phyloP scores from a whole-genome alignment of 2,329 filamentous ascomycete genomes.

The Aspergillus pseudotamarii region DNA sequence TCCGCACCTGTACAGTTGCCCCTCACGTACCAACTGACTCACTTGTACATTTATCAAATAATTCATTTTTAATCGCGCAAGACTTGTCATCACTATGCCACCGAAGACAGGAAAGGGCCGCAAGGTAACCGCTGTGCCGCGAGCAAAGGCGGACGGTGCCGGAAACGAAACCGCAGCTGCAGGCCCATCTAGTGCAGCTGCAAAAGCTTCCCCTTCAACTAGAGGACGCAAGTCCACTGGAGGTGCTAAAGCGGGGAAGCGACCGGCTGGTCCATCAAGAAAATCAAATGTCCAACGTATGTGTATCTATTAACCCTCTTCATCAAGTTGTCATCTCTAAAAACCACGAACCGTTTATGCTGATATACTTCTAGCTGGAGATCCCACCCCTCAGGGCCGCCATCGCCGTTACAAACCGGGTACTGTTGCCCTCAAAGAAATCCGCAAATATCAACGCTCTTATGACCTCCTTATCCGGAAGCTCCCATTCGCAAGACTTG shows the following conservation, averaged over 20 bases:
- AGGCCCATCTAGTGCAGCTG: slow-evolving; percentile 18
- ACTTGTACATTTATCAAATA: neutral
- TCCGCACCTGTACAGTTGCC: neutral
- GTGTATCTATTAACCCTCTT: slow-evolving; percentile 11
- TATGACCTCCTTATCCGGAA: slow-evolving; percentile 80
- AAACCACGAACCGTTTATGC: slow-evolving; percentile 1
- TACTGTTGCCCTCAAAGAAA: slow-evolving; percentile 87
- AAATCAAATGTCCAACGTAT: slow-evolving; percentile 44
- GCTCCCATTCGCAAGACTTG: slow-evolving; percentile 53
- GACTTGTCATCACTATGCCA: slow-evolving; percentile 26
- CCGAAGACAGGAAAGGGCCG: slow-evolving; percentile 30
- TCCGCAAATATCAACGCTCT: slow-evolving; percentile 84
- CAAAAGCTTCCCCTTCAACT: slow-evolving; percentile 8
- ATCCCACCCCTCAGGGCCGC: slow-evolving; percentile 68
- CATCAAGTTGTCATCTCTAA: neutral
- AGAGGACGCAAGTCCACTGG: slow-evolving; percentile 22
- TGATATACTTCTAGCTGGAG: slow-evolving; percentile 60
- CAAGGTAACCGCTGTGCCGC: slow-evolving; percentile 14
- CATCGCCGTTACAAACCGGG: slow-evolving; percentile 71
- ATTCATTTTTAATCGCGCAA: neutral
- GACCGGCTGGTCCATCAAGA: slow-evolving; percentile 24
- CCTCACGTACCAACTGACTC: neutral
- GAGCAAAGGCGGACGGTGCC: slow-evolving; percentile 8
- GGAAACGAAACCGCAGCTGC: slow-evolving; percentile 13
- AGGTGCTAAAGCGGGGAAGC: slow-evolving; percentile 22